A percentile compares a stretch with the other conserved stretches of the same genome.
These are phyloP conservation scores for Podospora appendiculata DNA, from an alignment of 495 filamentous ascomycete genomes.

Conservation along the genomic window DNA sequence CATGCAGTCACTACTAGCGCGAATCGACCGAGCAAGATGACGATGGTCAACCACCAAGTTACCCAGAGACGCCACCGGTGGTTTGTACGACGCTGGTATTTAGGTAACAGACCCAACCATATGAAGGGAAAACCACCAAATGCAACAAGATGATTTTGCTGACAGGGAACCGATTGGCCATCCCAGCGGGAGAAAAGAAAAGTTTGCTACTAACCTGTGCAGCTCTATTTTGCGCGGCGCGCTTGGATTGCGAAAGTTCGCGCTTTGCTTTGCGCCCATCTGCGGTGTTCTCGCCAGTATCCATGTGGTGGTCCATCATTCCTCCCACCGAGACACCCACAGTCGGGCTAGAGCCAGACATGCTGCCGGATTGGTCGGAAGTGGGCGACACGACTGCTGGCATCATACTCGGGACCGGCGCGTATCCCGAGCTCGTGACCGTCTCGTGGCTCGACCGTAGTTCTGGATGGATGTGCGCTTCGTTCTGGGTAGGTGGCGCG, in stretches of 20 bases:
- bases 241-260: slow-evolving; percentile 88
- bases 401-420: slow-evolving; percentile 25
- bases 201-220: slow-evolving; percentile 72
- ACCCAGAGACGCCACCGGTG: too few species aligned
- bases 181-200: not conserved
- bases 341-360: slow-evolving; percentile 13
- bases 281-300: slow-evolving; percentile 18
- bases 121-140: too few species aligned
- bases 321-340: slow-evolving; percentile 4
- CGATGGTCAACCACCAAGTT: too few species aligned
- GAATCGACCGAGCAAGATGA: too few species aligned
- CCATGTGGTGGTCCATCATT: not conserved
- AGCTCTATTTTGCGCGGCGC: slow-evolving; percentile 92
- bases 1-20: too few species aligned
- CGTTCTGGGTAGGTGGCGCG: slow-evolving; percentile 13
- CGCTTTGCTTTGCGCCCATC: slow-evolving; percentile 56
- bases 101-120: too few species aligned
- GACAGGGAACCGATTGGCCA: not conserved
- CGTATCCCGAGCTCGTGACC: slow-evolving; percentile 10
- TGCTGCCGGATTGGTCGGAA: slow-evolving; percentile 13
- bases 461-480: slow-evolving; percentile 24
- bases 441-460: slow-evolving; percentile 22
- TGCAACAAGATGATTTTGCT: too few species aligned
- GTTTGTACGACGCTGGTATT: too few species aligned
- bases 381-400: slow-evolving; percentile 16